Percentiles rank a stretch among this genome's conserved stretches.
Evolutionary conservation across 2,329 filamentous ascomycete species (phyloP).

Genomic region (Arachnopeziza araneosa): DNA sequence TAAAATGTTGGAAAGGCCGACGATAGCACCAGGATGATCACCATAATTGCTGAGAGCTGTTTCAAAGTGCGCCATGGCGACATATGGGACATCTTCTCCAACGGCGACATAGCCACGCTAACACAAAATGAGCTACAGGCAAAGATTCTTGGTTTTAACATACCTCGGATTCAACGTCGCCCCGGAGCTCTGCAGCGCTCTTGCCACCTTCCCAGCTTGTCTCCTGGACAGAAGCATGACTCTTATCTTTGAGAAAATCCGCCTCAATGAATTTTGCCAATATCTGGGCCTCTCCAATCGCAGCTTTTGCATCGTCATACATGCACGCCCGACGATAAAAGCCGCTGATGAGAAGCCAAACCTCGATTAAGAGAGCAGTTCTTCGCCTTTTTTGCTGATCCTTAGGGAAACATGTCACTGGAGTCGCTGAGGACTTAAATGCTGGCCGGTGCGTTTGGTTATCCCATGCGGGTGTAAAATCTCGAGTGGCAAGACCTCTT

Average conservation of each 20-base stretch:
- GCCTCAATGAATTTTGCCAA: conserved; percentile 66
- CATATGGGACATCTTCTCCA: conserved; percentile 43
- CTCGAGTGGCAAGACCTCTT: conserved; percentile 10
- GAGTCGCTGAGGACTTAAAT: conserved; percentile 17
- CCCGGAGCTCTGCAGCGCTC: conserved; percentile 79
- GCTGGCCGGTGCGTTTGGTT: conserved; percentile 13
- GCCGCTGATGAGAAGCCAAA: conserved; percentile 87
- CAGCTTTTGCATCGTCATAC: conserved; percentile 72
- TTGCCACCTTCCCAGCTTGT: conserved; percentile 74
- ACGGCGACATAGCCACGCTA: conserved; percentile 30
- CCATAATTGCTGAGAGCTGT: conserved; percentile 72
- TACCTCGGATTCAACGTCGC: conserved; percentile 77
- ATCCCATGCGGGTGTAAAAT: conserved; percentile 14
- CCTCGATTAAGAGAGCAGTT: conserved; percentile 57
- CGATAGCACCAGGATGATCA: conserved; percentile 73
- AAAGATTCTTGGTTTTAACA: conserved; percentile 29
- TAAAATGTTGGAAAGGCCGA: conserved; percentile 78
- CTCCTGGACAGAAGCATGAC: conserved; percentile 54
- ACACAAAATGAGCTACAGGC: conserved; percentile 25
- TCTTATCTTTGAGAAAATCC: conserved; percentile 58
- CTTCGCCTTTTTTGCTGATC: conserved; percentile 47
- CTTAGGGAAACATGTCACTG: conserved; percentile 42
- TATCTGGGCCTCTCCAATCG: conserved; percentile 75
- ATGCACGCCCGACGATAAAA: conserved; percentile 81
- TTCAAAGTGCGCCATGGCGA: conserved; percentile 75